Percentiles rank a stretch among this genome's conserved stretches.
phyloP scores from a whole-genome alignment of 176 grass and related monocot species.

The Alopecurus myosuroides region DNA sequence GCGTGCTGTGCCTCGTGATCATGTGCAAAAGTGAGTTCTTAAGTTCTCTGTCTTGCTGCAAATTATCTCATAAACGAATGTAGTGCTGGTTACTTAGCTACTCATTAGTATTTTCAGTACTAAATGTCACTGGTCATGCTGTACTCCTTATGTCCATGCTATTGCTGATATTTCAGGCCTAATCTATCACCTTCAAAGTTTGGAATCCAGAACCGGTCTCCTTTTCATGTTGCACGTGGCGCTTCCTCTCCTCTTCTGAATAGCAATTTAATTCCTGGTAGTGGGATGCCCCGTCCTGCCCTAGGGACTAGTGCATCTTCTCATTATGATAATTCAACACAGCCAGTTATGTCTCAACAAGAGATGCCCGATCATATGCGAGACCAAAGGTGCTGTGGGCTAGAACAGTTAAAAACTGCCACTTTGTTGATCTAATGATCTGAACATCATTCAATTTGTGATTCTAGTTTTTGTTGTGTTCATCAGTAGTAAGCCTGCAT shows the following conservation, averaged over 20 bases:
- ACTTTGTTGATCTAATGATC: constrained; percentile 18
- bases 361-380: constrained; percentile 2
- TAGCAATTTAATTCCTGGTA: constrained; percentile 27
- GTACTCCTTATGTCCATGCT: not conserved
- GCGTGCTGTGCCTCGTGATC: constrained; percentile 15
- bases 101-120: not conserved
- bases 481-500: not conserved
- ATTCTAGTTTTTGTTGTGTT: not conserved
- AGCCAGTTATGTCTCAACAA: constrained; percentile 12
- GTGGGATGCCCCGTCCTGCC: constrained; percentile 5
- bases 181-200: constrained; percentile 6
- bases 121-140: not conserved
- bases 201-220: constrained; percentile 1
- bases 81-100: constrained; percentile 1
- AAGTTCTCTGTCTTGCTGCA: not conserved
- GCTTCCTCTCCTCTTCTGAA: constrained; percentile 9
- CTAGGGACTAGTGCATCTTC: constrained; percentile 10
- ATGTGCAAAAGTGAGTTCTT: constrained; percentile 40
- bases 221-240: constrained; percentile 4
- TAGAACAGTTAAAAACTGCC: not conserved
- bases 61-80: not conserved
- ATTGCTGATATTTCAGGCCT: constrained; percentile 17
- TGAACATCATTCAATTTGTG: not conserved
- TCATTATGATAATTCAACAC: constrained; percentile 4
- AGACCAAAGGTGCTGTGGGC: not conserved